Conservation (phyloP, 805 yeast genomes). For the Kodamaea laetipori region DNA sequence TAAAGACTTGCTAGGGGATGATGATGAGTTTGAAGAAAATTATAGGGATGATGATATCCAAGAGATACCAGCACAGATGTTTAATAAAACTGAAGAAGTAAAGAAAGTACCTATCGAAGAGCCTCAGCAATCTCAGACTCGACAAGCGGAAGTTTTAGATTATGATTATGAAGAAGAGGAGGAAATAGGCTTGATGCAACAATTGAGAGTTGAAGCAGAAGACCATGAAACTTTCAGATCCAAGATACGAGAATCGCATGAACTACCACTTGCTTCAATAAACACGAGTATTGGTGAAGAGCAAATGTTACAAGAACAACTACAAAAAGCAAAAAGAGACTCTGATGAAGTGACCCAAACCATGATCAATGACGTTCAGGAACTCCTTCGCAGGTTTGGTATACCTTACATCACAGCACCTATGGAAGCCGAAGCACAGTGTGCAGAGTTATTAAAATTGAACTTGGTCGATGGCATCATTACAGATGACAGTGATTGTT, state of each 20-base stretch:
- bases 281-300: conserved; percentile 48
- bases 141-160: conserved; percentile 39
- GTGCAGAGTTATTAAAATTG: conserved; percentile 74
- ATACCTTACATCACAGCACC: conserved; percentile 96
- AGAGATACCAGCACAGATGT: conserved; percentile 11
- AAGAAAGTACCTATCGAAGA: neutral
- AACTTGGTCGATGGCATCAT: conserved; percentile 90
- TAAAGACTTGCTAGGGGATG: conserved; percentile 25
- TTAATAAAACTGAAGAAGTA: neutral
- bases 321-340: conserved; percentile 73
- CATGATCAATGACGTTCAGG: conserved; percentile 92
- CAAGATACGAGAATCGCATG: conserved; percentile 25
- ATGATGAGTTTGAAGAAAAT: conserved; percentile 10
- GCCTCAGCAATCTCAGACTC: neutral
- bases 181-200: conserved; percentile 64
- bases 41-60: conserved; percentile 13
- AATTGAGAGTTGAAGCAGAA: conserved; percentile 66
- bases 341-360: conserved; percentile 85
- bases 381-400: conserved; percentile 81
- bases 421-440: conserved; percentile 99
- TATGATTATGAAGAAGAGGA: conserved; percentile 79
- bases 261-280: conserved; percentile 20
- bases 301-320: conserved; percentile 57
- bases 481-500: conserved; percentile 97
- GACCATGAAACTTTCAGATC: conserved; percentile 68